Evolutionary conservation across 2,329 filamentous ascomycete genomes (phyloP).

Genomic region (Botryotinia globosa): DNA sequence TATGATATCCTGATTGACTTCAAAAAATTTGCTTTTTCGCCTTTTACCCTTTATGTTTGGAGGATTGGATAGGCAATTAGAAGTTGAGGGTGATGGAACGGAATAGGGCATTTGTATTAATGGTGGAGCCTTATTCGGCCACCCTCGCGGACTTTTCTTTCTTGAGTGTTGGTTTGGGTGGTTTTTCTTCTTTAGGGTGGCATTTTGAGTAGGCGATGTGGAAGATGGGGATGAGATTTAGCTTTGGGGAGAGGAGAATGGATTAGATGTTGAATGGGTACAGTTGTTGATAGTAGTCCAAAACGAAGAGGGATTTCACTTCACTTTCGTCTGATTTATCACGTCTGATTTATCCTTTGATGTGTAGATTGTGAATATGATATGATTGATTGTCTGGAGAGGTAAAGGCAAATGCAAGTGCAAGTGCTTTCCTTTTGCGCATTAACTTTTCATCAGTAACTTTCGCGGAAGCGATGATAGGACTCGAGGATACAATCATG

Average conservation of each 20-base stretch:
- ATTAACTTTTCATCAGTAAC: neutral
- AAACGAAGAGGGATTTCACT: neutral
- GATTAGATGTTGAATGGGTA: slow-evolving; percentile 4
- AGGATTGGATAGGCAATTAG: slow-evolving; percentile 7
- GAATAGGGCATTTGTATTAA: slow-evolving; percentile 18
- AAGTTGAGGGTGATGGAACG: neutral
- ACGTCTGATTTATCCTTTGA: neutral
- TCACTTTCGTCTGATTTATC: neutral
- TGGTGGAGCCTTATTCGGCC: slow-evolving; percentile 11
- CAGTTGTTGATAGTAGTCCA: slow-evolving; percentile 5
- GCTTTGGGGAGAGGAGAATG: neutral
- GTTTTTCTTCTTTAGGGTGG: neutral
- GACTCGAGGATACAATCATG: neutral
- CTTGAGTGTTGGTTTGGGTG: neutral
- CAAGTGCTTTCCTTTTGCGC: neutral
- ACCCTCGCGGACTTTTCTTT: neutral
- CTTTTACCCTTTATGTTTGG: slow-evolving; percentile 1
- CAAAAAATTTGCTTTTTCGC: slow-evolving; percentile 9
- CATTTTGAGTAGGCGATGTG: neutral
- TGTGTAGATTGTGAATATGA: neutral
- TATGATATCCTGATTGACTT: slow-evolving; percentile 19
- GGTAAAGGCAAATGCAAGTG: neutral
- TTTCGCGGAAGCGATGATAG: neutral
- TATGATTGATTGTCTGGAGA: neutral
- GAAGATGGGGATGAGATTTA: neutral